Evolutionary conservation across 2,329 filamentous ascomycete genomes (phyloP), one percentile per base, ranked within the genome.

Genomic region (Neospermospora avenae): DNA sequence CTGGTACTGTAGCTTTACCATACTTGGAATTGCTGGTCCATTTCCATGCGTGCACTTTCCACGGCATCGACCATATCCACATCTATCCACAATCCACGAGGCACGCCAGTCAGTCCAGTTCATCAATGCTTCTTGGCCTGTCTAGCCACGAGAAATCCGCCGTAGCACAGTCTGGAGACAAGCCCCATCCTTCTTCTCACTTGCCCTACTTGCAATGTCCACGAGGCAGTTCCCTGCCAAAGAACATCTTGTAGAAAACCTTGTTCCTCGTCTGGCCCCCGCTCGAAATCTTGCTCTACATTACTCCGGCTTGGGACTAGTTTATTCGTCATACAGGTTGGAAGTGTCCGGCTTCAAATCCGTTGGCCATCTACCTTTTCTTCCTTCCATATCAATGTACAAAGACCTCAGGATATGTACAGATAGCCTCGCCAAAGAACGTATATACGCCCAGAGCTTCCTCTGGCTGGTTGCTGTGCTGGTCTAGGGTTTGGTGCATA

Each of bases 391-490:
- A 39, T 18, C 35, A 41, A 22, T 6, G 20, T 14, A 34, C 24
- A 14, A 41, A 41, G 22, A 42, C 34, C 18, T 37, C 20, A 51
- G n/a, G 51, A 39, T 42, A 54, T 54, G 51, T 35, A 41, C 49
- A 58, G 60, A 58, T 58, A 63, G 51, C 24, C 20, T 58, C 55
- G 58, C 51, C 13, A 31, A 59, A 37, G 45, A 61, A 41, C 31
- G 57, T 60, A 63, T 60, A 58, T 60, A 57, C 44, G 48, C 35
- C 44, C 55, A 58, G 34, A 37, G n/a, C 49, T 55, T 41, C 42
- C 48, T 55, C 37, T 55, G 53, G 55, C 55, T 57, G 31, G 49
- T 58, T 54, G 51, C 49, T 34, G 56, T 44, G 13, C 35, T 37
- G 48, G 48, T 35, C 8, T 41, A 57, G 44, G 48, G 48, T 35